Evolutionary conservation across 2,329 filamentous ascomycete genomes (phyloP), one percentile per base, ranked within the genome.

Genomic region (Epichloe scottii): DNA sequence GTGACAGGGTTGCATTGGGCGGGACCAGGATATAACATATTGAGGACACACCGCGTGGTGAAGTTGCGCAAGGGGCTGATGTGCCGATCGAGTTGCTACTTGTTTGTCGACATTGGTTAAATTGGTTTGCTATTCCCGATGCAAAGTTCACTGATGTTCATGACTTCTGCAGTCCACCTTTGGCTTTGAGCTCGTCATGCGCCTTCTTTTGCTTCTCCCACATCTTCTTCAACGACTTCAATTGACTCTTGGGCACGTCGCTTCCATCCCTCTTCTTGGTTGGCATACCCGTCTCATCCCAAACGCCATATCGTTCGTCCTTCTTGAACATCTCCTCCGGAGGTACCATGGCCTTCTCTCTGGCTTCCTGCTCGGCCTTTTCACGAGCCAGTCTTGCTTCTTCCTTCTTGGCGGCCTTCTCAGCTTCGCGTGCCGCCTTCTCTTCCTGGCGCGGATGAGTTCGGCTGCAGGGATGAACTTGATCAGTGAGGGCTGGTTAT

Each of bases 181-280:
- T 57, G 15, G 53, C 55, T 40, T 57, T 55, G 11, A 58, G 49
- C 30, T 83, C 80, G 56, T 90, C 84, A 65, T 90, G 84, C 53
- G 79, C 66, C 76, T 91, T 94, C 75, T 89, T 93, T 72, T 96
- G 91, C 64, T 76, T 82, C 59, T 94, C 86, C 87, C 87, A 95
- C 51, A 89, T 84, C 74, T 96, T 96, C 69, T 76, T 83, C 59
- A 95, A 67, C 72, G 88, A 90, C 76, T 96, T 96, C 48, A 71
- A 62, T 62, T 82, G 79, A 53, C 78, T 85, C 74, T 95, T 95
- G 4, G 87, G 78, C 38, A 96, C 75, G 58, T 94, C 88, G 54
- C 81, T 82, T 0, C 89, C 89, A 34, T 87, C 82, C 55, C 80
- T 82, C 64, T 89, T 80, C 68, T 82, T 87, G 0, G 78, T 85